These are phyloP conservation scores for Penicillium sp. DNA, from an alignment of 2,329 filamentous ascomycete genomes.

Conservation along the genomic window DNA sequence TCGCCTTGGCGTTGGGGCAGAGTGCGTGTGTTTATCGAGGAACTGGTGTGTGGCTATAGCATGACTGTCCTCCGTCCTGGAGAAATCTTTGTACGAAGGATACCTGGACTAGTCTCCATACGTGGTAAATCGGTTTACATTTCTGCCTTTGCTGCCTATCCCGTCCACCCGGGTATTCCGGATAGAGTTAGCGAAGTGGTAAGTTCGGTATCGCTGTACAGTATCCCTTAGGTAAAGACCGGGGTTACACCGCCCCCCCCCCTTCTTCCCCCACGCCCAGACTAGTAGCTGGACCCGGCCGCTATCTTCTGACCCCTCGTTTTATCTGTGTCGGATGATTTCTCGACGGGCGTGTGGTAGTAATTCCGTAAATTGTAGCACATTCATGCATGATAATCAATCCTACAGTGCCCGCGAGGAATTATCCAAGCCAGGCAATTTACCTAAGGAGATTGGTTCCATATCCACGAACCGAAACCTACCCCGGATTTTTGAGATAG, in stretches of 20 bases:
- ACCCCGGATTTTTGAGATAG: conserved; percentile 9
- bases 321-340: neutral
- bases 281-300: neutral
- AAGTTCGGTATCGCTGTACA: neutral
- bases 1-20: conserved; percentile 24
- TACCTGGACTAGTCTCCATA: neutral
- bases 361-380: neutral
- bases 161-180: neutral
- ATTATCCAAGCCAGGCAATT: neutral
- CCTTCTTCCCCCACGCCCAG: neutral
- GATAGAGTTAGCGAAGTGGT: neutral
- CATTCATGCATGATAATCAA: neutral
- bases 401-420: neutral
- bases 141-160: neutral
- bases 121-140: neutral
- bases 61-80: neutral
- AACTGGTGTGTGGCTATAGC: conserved; percentile 7
- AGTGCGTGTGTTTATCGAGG: conserved; percentile 5
- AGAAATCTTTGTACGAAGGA: neutral
- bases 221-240: conserved; percentile 1
- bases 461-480: conserved; percentile 1
- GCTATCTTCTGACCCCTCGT: neutral
- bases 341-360: neutral
- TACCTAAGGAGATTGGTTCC: neutral
- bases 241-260: neutral